These are phyloP conservation scores for Thalassiosira profunda DNA, from an alignment of 108 stramenopile genomes.

Conservation along the genomic window DNA sequence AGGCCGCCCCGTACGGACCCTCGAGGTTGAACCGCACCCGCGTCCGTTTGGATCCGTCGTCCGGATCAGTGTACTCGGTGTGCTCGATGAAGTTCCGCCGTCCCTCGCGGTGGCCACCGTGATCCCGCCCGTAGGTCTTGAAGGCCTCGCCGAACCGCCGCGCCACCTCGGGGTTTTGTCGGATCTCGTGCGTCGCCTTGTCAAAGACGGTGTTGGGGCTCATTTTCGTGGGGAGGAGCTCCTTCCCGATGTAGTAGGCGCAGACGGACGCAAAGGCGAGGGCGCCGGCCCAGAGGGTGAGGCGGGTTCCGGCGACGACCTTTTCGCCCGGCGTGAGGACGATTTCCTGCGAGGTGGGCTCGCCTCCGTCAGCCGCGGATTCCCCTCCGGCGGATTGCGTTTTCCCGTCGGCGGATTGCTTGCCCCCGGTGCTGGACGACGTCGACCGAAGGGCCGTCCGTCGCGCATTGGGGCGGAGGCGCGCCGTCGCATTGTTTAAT, in stretches of 20 bases:
- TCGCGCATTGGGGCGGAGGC: no score
- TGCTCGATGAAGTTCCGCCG: constrained; percentile 96
- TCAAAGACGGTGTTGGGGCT: constrained; percentile 92
- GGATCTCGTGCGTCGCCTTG: constrained; percentile 62
- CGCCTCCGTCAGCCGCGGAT: constrained; percentile 20
- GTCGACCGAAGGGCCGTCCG: no score
- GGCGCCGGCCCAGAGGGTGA: constrained; percentile 78
- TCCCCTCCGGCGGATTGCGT: no score
- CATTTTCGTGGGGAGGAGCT: constrained; percentile 77
- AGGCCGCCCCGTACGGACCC: constrained; percentile 83
- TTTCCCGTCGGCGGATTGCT: no score
- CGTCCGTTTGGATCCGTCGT: constrained; percentile 91
- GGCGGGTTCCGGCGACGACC: constrained; percentile 83
- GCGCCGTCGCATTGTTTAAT: no score
- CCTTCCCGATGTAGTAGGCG: constrained; percentile 83
- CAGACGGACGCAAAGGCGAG: constrained; percentile 77
- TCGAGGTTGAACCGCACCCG: constrained; percentile 95
- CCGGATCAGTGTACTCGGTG: constrained; percentile 78
- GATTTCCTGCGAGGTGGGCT: constrained; percentile 60
- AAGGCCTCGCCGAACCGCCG: constrained; percentile 86
- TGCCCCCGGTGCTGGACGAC: no score
- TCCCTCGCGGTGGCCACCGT: constrained; percentile 95
- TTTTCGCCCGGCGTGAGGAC: constrained; percentile 92
- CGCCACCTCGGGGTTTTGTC: constrained; percentile 65
- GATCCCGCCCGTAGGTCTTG: constrained; percentile 96